Base-by-base conservation (phyloP, 2,329 filamentous ascomycete species). In the Neoarthrinium moseri region DNA sequence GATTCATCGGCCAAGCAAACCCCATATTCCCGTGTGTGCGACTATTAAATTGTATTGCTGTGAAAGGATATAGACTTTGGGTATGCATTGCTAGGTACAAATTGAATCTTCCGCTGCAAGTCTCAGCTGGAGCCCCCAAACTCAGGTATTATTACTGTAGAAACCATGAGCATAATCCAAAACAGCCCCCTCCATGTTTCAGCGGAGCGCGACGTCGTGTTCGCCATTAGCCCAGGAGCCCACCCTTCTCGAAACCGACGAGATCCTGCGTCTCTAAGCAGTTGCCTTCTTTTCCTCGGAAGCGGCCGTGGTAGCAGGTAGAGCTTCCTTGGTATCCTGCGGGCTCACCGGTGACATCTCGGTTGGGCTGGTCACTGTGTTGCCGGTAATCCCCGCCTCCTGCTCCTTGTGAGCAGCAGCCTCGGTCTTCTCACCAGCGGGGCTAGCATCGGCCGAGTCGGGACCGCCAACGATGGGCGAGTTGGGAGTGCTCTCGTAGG, bases 331-430 rank as follows among this genome's bases (percentile, higher is more conserved):
- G 13, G 40, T 52, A 33, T 50, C 49, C 32, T 51, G 47, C 18
- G 43, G 47, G 4, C 49, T 50, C 6, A 56, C 47, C 8, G 64
- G 61, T 15, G 64, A 61, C 17, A 65, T 51, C 24, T 51, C 55
- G 12, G 59, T 61, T 27, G 64, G 60, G 48, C 63, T 64, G 30
- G 55, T 56, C 13, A 63, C 60, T 0, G 56, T 60, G 26, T 54
- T 52, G 38, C 64, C 61, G 23, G 64, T 71, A 32, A 78, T 67
- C 5, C 76, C 75, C 5, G 70, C 69, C 51, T 78, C 75, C 53
- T 79, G 74, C 12, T 56, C 66, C 52, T 67, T 65, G 51, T 72
- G 68, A 6, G 59, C 60, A 20, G 54, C 50, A 20, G 50, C 48
- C 6, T 55, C 50, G 21, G 50, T 54, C 34, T 49, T 55, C 24